phyloP scores from a whole-genome alignment of 495 filamentous ascomycete genomes.

The Podospora appendiculata region DNA sequence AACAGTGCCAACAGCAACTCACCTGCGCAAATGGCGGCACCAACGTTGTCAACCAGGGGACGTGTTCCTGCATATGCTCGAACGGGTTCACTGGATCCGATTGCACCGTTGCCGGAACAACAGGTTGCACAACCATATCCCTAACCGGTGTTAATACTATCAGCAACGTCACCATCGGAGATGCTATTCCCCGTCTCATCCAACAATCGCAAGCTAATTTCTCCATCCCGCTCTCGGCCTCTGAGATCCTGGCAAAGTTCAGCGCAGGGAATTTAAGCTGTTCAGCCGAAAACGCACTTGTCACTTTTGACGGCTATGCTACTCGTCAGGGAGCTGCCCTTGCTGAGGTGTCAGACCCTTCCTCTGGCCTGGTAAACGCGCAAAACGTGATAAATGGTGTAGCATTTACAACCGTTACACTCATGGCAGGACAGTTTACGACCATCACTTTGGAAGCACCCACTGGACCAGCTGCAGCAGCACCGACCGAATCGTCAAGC shows the following conservation, averaged over 20 bases:
- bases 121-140: constrained; percentile 64
- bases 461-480: constrained; percentile 5
- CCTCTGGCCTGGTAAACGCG: constrained; percentile 13
- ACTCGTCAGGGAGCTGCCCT: constrained; percentile 21
- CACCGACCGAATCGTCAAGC: constrained; percentile 1
- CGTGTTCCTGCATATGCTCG: constrained; percentile 79
- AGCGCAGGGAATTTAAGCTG: constrained; percentile 67
- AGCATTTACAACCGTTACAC: constrained; percentile 29
- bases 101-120: constrained; percentile 54
- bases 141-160: constrained; percentile 42
- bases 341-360: constrained; percentile 6
- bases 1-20: constrained; percentile 45
- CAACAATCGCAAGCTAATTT: constrained; percentile 57
- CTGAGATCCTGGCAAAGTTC: constrained; percentile 66
- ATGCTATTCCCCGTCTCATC: constrained; percentile 67
- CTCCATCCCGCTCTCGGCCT: constrained; percentile 61
- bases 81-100: constrained; percentile 77
- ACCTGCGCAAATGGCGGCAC: constrained; percentile 76
- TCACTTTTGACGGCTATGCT: constrained; percentile 62
- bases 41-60: constrained; percentile 52
- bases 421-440: constrained; percentile 19
- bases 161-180: constrained; percentile 71
- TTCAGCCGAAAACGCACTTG: constrained; percentile 72
- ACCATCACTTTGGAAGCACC: constrained; percentile 22
- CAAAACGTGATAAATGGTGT: constrained; percentile 20